Conservation (phyloP, 2,329 filamentous ascomycete species). For the Ceratocystis eucalypticola region DNA sequence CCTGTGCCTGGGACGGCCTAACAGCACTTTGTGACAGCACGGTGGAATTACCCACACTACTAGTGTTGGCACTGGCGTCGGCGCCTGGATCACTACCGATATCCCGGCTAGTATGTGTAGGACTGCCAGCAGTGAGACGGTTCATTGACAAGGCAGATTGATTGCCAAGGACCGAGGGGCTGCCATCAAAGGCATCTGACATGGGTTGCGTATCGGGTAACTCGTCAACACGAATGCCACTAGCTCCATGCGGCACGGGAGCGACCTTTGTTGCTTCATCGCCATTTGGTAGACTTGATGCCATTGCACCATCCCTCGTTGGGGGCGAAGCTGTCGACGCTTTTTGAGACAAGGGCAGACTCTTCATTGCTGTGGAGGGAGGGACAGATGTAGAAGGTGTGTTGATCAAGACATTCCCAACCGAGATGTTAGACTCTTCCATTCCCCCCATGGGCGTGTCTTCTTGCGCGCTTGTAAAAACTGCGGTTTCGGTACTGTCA, state of each 20-base stretch:
- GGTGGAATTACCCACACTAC: conserved; percentile 3
- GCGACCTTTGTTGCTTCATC: conserved; percentile 90
- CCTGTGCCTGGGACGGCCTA: conserved; percentile 34
- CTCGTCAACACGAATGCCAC: conserved; percentile 21
- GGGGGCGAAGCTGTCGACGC: conserved; percentile 47
- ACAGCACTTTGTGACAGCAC: conserved; percentile 15
- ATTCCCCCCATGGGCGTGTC: conserved; percentile 51
- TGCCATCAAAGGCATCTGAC: conserved; percentile 27
- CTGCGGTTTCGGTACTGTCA: conserved; percentile 37
- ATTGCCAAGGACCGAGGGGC: conserved; percentile 34
- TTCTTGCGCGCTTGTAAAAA: conserved; percentile 35
- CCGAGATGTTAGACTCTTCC: conserved; percentile 33
- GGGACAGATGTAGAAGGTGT: conserved; percentile 4
- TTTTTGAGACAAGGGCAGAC: conserved; percentile 49
- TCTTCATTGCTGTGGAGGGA: conserved; percentile 26
- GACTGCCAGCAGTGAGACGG: not conserved
- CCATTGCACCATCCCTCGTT: conserved; percentile 36
- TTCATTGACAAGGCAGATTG: not conserved
- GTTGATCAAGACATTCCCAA: not conserved
- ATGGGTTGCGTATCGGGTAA: conserved; percentile 23
- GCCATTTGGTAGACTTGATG: conserved; percentile 57
- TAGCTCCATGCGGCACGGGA: conserved; percentile 40
- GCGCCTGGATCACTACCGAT: not conserved
- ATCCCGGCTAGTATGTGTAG: not conserved
- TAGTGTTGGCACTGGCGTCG: not conserved